Conservation (phyloP, 352 stramenopile genomes). For the Globisporangium barbulae region DNA sequence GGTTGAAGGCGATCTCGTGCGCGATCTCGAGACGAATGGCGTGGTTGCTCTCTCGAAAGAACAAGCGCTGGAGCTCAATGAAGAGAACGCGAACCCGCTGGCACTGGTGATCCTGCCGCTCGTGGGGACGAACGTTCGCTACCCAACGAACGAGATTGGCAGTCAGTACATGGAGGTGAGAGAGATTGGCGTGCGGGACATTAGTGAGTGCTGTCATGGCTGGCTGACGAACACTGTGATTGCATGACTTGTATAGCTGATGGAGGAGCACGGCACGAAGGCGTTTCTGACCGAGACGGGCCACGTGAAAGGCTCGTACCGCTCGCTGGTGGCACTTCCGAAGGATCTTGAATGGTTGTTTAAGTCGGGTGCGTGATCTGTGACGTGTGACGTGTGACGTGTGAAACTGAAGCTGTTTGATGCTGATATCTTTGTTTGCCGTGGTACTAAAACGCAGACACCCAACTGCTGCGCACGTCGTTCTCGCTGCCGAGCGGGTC, state of each 20-base stretch:
- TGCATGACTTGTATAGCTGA: constrained; percentile 25
- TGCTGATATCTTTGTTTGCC: not conserved
- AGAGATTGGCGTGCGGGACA: not conserved
- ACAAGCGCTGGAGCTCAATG: constrained; percentile 42
- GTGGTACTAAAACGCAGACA: not conserved
- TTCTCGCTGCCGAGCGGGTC: constrained; percentile 63
- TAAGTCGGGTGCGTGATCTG: constrained; percentile 15
- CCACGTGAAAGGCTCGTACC: constrained; percentile 62
- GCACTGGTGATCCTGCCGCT: constrained; percentile 52
- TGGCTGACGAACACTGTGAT: constrained; percentile 3
- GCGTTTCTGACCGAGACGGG: constrained; percentile 29
- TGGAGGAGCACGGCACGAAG: constrained; percentile 46
- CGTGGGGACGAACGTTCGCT: constrained; percentile 45
- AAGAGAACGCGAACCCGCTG: constrained; percentile 22
- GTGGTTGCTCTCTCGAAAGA: constrained; percentile 34
- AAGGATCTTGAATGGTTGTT: constrained; percentile 43
- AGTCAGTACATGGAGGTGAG: constrained; percentile 40
- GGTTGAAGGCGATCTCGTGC: constrained; percentile 57
- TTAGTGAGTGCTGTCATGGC: not conserved
- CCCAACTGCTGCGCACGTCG: constrained; percentile 25
- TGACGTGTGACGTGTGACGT: not conserved
- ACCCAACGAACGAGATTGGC: constrained; percentile 43
- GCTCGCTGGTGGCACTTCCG: constrained; percentile 39
- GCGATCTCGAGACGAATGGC: constrained; percentile 17
- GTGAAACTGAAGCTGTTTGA: constrained; percentile 9